Percentiles rank a stretch among this genome's conserved stretches.
Evolutionary conservation across 768 basidiomycete genomes (phyloP).

Genomic region (Exidia glandulosa): DNA sequence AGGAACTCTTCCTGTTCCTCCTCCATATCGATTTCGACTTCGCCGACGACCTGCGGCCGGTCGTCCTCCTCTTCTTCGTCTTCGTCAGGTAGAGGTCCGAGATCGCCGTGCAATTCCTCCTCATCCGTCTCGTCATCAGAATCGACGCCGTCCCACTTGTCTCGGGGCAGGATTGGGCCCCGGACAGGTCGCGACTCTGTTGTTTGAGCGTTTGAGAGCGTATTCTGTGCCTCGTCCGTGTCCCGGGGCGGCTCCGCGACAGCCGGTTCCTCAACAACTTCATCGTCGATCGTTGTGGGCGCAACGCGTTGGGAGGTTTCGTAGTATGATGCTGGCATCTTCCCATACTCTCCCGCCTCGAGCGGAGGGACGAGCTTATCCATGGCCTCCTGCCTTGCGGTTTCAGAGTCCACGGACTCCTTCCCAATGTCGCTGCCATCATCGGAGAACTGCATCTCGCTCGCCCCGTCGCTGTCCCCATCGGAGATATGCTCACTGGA

Average conservation of each 20-base stretch:
- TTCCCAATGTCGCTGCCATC: slow-evolving; percentile 27
- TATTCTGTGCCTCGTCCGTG: neutral
- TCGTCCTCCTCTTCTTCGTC: slow-evolving; percentile 68
- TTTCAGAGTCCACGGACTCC: slow-evolving; percentile 15
- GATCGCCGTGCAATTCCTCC: slow-evolving; percentile 26
- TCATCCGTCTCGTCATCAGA: slow-evolving; percentile 82
- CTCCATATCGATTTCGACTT: slow-evolving; percentile 82
- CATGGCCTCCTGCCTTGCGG: slow-evolving; percentile 53
- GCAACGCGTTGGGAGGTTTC: slow-evolving; percentile 59
- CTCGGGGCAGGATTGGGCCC: slow-evolving; percentile 69
- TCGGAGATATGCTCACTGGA: slow-evolving; percentile 60
- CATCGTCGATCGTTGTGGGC: slow-evolving; percentile 32
- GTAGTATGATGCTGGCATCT: slow-evolving; percentile 65
- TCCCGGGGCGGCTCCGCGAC: neutral
- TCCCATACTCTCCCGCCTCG: slow-evolving; percentile 77
- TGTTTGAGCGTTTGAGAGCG: neutral
- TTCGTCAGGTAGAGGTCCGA: slow-evolving; percentile 17
- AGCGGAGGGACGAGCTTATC: slow-evolving; percentile 73
- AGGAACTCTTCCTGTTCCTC: slow-evolving; percentile 93
- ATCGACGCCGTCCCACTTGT: slow-evolving; percentile 83
- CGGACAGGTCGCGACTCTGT: slow-evolving; percentile 40
- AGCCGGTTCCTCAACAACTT: slow-evolving; percentile 17
- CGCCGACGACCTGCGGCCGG: slow-evolving; percentile 69
- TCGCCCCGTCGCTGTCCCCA: slow-evolving; percentile 41
- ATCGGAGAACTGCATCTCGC: slow-evolving; percentile 33